Percentiles rank a stretch among this genome's conserved stretches.
Conservation (phyloP, 2,329 filamentous ascomycete species). For the Diaporthe sp. region DNA sequence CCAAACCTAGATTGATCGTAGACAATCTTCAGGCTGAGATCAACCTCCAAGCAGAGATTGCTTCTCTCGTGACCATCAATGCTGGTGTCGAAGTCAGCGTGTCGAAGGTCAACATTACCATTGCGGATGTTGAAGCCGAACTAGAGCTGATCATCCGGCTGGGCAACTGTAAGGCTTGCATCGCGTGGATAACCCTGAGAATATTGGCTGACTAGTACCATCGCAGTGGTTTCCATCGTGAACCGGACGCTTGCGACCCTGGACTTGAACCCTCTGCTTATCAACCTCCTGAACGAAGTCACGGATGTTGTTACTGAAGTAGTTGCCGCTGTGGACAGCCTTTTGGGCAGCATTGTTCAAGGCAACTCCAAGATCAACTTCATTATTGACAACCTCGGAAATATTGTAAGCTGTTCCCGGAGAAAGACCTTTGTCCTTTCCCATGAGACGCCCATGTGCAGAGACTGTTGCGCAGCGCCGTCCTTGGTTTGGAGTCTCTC, state of each 20-base stretch:
- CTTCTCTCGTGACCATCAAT: conserved; percentile 67
- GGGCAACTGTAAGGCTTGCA: conserved; percentile 56
- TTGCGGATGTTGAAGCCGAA: conserved; percentile 70
- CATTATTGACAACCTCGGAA: conserved; percentile 72
- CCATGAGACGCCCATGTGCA: background rate
- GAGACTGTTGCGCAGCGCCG: background rate
- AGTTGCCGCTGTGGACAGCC: conserved; percentile 69
- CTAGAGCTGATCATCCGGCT: conserved; percentile 72
- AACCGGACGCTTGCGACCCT: conserved; percentile 71
- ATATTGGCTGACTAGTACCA: background rate
- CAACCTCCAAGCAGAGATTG: conserved; percentile 72
- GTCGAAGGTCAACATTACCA: conserved; percentile 71
- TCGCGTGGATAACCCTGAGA: background rate
- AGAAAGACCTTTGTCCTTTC: background rate
- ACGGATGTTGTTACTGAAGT: conserved; percentile 66
- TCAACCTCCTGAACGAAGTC: conserved; percentile 68
- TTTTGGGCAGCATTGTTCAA: conserved; percentile 71
- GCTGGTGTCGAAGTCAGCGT: conserved; percentile 67
- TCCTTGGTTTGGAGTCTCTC: background rate
- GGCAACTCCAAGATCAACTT: conserved; percentile 68
- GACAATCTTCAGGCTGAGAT: conserved; percentile 71
- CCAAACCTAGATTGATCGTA: conserved; percentile 60
- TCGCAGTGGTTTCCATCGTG: conserved; percentile 68
- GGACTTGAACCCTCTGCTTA: conserved; percentile 73
- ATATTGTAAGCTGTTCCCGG: conserved; percentile 58